Base-by-base conservation (phyloP, 345 rosid species). In the Cardamine chenopodiifolia region DNA sequence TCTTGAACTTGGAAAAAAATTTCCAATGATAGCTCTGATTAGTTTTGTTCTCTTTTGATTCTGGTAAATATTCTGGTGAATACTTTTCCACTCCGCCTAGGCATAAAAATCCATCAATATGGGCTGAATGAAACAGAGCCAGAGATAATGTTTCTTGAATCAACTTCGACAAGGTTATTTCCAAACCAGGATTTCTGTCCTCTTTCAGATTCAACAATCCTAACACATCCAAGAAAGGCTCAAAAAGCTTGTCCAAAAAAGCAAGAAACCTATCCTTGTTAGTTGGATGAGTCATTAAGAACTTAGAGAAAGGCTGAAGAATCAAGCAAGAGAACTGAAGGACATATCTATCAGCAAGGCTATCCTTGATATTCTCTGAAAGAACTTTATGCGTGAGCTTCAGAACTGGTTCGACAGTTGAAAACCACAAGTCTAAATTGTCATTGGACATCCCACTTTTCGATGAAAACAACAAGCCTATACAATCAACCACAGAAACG, bases 241-340 rank as follows among this genome's bases (percentile, higher is more conserved):
- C 92, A 40, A 88, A 87, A 80, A 95, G 89, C 74, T 82, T 78
- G 68, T 85, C 85, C 13, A 90, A 82, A 81, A 92, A 92, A 67
- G 86, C 84, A 60, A 71, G 82, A 80, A 90, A 92, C 44, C 90
- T 90, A 71, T 75, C 83, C 84, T 92, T 90, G 72, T 87, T 85
- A 61, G 87, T 73, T 19, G 94, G 98, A 47, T 90, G 99, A 44
- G 75, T 84, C 86, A 79, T 88, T 77, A 91, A 82, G 76, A 92
- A 92, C 68, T 78, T 86, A 77, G 87, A 83, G 80, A 92, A 95
- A 22, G 96, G 97, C 62, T 89, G 89, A 40, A 95, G 92, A 71
- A 90, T 81, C 54, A 85, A 82, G 80, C 88, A 84, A 42, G 88
- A 80, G 54, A 90, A 84, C 73, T 34, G 71, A 59, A 90, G 67